Evolutionary conservation across 2,329 filamentous ascomycete genomes (phyloP).

Genomic region (Trichoderma harzianum): DNA sequence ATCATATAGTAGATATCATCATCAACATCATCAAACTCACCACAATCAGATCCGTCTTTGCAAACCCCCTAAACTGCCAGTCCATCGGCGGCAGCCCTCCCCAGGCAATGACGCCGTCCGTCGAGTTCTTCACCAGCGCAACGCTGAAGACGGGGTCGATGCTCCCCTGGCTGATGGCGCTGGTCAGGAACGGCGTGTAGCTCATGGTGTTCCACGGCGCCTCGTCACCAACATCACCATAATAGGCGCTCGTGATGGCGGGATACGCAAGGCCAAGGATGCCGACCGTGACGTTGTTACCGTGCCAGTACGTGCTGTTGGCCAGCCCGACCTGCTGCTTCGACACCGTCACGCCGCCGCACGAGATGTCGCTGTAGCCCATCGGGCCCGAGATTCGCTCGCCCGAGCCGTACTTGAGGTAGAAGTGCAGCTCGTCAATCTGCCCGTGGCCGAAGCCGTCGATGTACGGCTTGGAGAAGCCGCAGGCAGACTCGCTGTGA

Average conservation of each 20-base stretch:
- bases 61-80: conserved; percentile 29
- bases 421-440: conserved; percentile 44
- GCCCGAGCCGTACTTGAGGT: conserved; percentile 46
- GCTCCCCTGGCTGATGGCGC: conserved; percentile 44
- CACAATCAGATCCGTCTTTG: conserved; percentile 43
- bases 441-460: conserved; percentile 40
- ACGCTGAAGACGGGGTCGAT: conserved; percentile 47
- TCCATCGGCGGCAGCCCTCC: conserved; percentile 44
- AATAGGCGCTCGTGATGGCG: conserved; percentile 47
- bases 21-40: conserved; percentile 33
- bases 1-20: neutral
- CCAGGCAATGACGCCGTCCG: conserved; percentile 44
- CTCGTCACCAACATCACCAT: conserved; percentile 39
- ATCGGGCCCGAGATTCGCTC: conserved; percentile 47
- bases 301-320: conserved; percentile 48
- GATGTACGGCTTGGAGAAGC: conserved; percentile 40
- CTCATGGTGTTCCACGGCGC: conserved; percentile 37
- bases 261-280: conserved; percentile 51
- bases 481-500: conserved; percentile 34
- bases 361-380: conserved; percentile 44
- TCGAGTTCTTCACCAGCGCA: conserved; percentile 45
- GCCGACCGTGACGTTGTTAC: conserved; percentile 51
- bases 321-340: conserved; percentile 48
- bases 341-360: conserved; percentile 43
- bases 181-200: conserved; percentile 50